Conservation (phyloP, 1,139 yeast genomes). For the Geotrichum klebahnii region DNA sequence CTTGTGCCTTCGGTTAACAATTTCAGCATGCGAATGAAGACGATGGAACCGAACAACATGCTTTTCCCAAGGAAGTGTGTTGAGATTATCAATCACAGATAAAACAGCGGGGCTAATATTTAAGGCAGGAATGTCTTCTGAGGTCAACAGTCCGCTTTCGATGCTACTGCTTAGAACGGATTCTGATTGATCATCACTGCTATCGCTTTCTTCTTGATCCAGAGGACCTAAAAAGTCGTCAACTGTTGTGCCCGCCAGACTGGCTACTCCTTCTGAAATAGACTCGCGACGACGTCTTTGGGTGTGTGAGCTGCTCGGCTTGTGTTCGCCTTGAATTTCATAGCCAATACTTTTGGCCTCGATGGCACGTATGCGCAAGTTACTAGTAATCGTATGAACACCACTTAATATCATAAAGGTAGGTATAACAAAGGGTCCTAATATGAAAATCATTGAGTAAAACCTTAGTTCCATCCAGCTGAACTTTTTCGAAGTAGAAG, state of each 20-base stretch:
- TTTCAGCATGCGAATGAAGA: conserved; percentile 33
- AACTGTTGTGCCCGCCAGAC: conserved; percentile 25
- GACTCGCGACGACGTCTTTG: conserved; percentile 16
- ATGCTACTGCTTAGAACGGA: conserved; percentile 3
- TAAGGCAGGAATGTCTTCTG: neutral
- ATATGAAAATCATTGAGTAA: conserved; percentile 21
- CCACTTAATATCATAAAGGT: conserved; percentile 28
- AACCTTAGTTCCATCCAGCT: conserved; percentile 24
- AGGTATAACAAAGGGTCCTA: conserved; percentile 32
- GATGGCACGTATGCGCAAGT: conserved; percentile 27
- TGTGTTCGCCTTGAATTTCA: conserved; percentile 7
- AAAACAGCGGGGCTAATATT: neutral
- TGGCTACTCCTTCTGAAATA: conserved; percentile 27
- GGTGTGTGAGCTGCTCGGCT: conserved; percentile 9
- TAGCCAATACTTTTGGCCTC: neutral
- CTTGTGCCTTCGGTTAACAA: conserved; percentile 34
- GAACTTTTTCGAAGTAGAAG: neutral
- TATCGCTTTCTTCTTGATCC: neutral
- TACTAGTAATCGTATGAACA: conserved; percentile 28
- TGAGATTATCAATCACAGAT: conserved; percentile 26
- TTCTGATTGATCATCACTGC: neutral
- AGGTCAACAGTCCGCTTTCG: neutral
- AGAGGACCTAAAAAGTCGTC: conserved; percentile 25
- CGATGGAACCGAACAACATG: conserved; percentile 30
- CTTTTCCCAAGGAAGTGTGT: conserved; percentile 35